Conservation (phyloP, 495 filamentous ascomycete genomes). For the Glonium stellatum region DNA sequence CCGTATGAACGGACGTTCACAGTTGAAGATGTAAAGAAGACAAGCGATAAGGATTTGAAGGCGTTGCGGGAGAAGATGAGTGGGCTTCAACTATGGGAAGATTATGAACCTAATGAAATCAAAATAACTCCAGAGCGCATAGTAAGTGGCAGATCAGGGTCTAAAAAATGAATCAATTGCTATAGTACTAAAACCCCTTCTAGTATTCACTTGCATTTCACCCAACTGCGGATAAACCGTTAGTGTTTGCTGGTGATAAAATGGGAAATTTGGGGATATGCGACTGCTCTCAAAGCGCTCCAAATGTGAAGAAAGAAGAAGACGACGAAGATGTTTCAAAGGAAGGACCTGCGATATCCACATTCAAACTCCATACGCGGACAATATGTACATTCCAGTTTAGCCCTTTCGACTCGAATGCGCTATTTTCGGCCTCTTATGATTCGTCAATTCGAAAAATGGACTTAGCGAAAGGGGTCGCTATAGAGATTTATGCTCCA, state of each 20-base stretch:
- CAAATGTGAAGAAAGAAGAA: constrained; percentile 42
- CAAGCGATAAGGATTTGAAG: constrained; percentile 68
- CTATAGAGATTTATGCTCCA: constrained; percentile 72
- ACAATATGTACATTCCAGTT: constrained; percentile 83
- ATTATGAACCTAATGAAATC: constrained; percentile 76
- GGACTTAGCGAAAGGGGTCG: constrained; percentile 71
- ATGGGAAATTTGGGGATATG: constrained; percentile 90
- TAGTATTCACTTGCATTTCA: constrained; percentile 80
- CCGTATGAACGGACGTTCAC: constrained; percentile 77
- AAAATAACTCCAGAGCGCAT: constrained; percentile 89
- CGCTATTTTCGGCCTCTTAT: constrained; percentile 81
- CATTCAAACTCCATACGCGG: constrained; percentile 80
- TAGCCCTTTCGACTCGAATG: constrained; percentile 57
- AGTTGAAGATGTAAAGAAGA: constrained; percentile 72
- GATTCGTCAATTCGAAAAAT: constrained; percentile 87
- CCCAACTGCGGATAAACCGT: constrained; percentile 71
- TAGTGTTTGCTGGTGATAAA: constrained; percentile 96
- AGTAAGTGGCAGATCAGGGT: constrained; percentile 16
- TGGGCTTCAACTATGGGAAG: constrained; percentile 70
- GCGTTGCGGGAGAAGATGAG: constrained; percentile 74
- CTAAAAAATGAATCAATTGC: not conserved
- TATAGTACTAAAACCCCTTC: too few relatives aligned
- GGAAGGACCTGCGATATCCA: constrained; percentile 70
- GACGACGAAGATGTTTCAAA: constrained; percentile 56
- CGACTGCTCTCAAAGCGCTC: constrained; percentile 69